Percentiles rank a stretch among this genome's conserved stretches.
phyloP scores from a whole-genome alignment of 1,284 basidiomycete species.

The Anthracocystis walkeri region DNA sequence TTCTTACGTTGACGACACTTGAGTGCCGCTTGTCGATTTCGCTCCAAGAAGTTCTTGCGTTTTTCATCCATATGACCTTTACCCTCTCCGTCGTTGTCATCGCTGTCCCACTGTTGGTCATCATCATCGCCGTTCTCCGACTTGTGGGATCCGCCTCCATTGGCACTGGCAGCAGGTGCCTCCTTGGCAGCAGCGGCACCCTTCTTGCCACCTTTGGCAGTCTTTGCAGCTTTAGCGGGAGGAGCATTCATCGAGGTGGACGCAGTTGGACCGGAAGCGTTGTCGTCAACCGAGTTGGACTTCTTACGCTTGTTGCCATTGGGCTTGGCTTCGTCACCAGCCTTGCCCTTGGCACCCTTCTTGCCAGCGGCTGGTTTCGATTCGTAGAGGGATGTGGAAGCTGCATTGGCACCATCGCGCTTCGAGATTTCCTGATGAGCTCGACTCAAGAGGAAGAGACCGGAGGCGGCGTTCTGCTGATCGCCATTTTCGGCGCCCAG shows the following conservation, averaged over 20 bases:
- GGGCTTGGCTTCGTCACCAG: slow-evolving; percentile 22
- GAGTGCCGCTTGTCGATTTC: slow-evolving; percentile 78
- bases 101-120: slow-evolving; percentile 44
- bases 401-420: slow-evolving; percentile 76
- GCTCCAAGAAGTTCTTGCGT: slow-evolving; percentile 67
- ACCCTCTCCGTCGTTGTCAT: slow-evolving; percentile 30
- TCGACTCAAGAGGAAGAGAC: slow-evolving; percentile 90
- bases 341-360: slow-evolving; percentile 21
- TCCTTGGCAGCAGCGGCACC: slow-evolving; percentile 48
- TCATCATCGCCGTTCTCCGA: slow-evolving; percentile 71
- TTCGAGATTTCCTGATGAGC: slow-evolving; percentile 96
- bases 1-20: slow-evolving; percentile 99
- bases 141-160: slow-evolving; percentile 26
- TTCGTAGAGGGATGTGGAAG: slow-evolving; percentile 41
- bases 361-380: slow-evolving; percentile 24
- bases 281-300: slow-evolving; percentile 35
- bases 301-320: slow-evolving; percentile 61
- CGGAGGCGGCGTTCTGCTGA: slow-evolving; percentile 70
- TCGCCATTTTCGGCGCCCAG: slow-evolving; percentile 29
- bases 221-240: slow-evolving; percentile 43
- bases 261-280: neutral
- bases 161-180: slow-evolving; percentile 58
- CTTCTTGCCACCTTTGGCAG: slow-evolving; percentile 71
- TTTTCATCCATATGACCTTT: slow-evolving; percentile 69
- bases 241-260: slow-evolving; percentile 20